These are phyloP conservation scores for Cyberlindnera mrakii DNA, from an alignment of 805 yeast species.

Conservation along the genomic window DNA sequence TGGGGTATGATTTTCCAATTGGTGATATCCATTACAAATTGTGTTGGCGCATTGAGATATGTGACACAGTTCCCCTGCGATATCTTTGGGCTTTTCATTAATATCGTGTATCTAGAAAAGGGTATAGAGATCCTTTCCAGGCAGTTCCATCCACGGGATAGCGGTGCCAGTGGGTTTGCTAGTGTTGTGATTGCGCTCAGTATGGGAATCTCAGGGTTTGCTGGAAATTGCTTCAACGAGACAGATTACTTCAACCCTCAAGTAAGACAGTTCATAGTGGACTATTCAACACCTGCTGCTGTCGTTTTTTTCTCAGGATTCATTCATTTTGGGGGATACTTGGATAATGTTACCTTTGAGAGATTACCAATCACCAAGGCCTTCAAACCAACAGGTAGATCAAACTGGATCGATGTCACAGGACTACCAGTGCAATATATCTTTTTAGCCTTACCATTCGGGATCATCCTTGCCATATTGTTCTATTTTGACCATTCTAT, in stretches of 20 bases:
- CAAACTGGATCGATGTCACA: conserved; percentile 35
- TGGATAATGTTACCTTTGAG: conserved; percentile 51
- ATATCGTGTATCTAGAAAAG: conserved; percentile 81
- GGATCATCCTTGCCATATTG: conserved; percentile 70
- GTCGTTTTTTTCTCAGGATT: conserved; percentile 92
- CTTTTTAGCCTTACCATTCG: conserved; percentile 91
- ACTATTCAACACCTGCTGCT: conserved; percentile 77
- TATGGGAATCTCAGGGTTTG: conserved; percentile 76
- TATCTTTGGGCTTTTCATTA: conserved; percentile 87
- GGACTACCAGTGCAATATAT: conserved; percentile 56
- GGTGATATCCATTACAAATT: conserved; percentile 61
- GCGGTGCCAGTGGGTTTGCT: conserved; percentile 54
- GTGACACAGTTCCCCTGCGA: conserved; percentile 85
- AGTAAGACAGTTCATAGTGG: conserved; percentile 67
- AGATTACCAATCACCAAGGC: conserved; percentile 65
- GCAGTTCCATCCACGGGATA: conserved; percentile 49
- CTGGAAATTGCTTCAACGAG: conserved; percentile 43
- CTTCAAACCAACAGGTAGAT: conserved; percentile 61
- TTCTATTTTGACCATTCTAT: conserved; percentile 96
- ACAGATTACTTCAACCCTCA: conserved; percentile 56
- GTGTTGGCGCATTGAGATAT: conserved; percentile 58
- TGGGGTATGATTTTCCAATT: conserved; percentile 88
- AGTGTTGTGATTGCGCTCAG: conserved; percentile 66
- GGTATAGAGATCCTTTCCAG: conserved; percentile 76
- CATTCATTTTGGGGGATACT: conserved; percentile 81